Evolutionary conservation across 441 rosid genomes (phyloP), one percentile per base, ranked within the genome.

Genomic region (Flueggea neowawraea): DNA sequence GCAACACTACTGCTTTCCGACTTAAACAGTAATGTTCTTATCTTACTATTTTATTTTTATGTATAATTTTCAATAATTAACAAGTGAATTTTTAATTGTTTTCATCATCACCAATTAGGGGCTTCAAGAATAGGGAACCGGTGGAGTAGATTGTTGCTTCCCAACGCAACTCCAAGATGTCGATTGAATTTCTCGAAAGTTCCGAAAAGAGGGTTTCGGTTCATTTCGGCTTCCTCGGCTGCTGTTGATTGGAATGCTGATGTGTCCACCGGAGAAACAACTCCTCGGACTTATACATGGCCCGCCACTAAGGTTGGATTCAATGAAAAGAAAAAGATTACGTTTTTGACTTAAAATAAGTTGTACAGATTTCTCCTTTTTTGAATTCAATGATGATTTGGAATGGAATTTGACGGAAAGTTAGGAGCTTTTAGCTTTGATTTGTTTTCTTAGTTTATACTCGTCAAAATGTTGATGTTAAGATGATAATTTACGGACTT

Each of bases 271-370:
- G 89, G 75, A 36, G 80, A 79, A 61, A 66, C 73, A 12, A 67
- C 69, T 6, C 82, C 80, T 0, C 69, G 70, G 62, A 63, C 70
- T 43, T 91, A 83, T 75, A 36, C 73, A 3, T 91, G 97, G 97
- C 85, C 90, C 53, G 79, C 82, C 72, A 80, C 69, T 14, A 84
- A 81, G 87, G 90, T 89, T 73, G 6, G 10, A n/a, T 36, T 36
- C 41, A 8, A 36, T 1, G 6, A 8, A 36, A 36, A 5, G 6
- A 5, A 36, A 36, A 36, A 36, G 41, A 36, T 47, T 11, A 1
- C 2, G 0, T 17, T 6, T 11, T 55, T 16, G 15, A 12, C 10
- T 16, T 22, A 16, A 22, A 16, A 1, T 54, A 39, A 39, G 31
- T 12, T 15, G 56, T 52, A 11, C 7, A 22, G 33, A 17, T 12